Base-by-base conservation (phyloP, 371 early-diverging fungal genomes). In the Lichtheimia hyalospora region DNA sequence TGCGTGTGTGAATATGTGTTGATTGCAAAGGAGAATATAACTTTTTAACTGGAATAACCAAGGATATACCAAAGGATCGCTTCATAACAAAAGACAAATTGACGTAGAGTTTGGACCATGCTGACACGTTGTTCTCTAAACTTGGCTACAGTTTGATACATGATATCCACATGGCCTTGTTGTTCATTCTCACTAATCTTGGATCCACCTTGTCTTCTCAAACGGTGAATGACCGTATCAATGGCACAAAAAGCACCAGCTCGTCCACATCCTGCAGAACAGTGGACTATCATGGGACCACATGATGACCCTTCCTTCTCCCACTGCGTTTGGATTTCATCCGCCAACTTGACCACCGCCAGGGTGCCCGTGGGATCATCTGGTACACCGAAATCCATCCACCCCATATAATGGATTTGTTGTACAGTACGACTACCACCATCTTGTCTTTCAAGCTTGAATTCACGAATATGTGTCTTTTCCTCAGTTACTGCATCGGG, bases 211-310 rank as follows among this genome's bases (percentile, higher is more conserved):
- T 49, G 48, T 49, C 28, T 43, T 44, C 21, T 52, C 18, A 57
- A 21, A 18, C 63, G 49, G 18, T 52, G 53, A 18, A 63, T 52
- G 0, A 89, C 82, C 8, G 90, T 77, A 71, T 95, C 95, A 48
- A 95, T 85, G 12, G 88, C 82, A 64, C 95, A 92, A 67, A 96
- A 96, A 0, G 95, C 92, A 2, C 98, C 99, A 0, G 99, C 94
- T 52, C 99, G 83, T 7, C 99, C 99, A 57, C 96, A 94, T 0
- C 99, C 99, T n/a, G 99, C 99, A 23, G 90, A 88, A 67, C 99
- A 98, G 65, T 99, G 99, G 0, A 98, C 92, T 41, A 96, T 70
- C 85, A 90, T 86, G 0, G 92, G 93, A 3, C 92, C 91, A 63
- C 64, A 15, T 54, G 18, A 4, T 57, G 24, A 23, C 10, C 34